Percentiles rank a stretch among this genome's conserved stretches.
phyloP scores from a whole-genome alignment of 345 rosid genomes.

The Salix caprea region DNA sequence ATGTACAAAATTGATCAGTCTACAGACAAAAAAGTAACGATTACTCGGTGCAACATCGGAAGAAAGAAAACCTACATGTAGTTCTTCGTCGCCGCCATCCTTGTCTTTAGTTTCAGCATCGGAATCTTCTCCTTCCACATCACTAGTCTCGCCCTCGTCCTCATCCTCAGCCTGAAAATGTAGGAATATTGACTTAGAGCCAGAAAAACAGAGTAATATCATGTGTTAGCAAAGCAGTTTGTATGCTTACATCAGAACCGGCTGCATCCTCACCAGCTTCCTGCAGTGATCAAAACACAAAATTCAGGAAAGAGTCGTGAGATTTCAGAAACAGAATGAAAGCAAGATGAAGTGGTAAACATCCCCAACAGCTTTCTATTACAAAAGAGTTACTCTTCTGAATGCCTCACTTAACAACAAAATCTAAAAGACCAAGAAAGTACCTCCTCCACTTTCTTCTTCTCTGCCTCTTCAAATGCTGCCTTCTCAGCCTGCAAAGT shows the following conservation, averaged over 20 bases:
- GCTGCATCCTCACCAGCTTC: constrained; percentile 58
- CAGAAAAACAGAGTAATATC: background rate
- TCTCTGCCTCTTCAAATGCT: constrained; percentile 88
- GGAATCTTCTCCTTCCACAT: constrained; percentile 35
- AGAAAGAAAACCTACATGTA: constrained; percentile 33
- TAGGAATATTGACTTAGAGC: background rate
- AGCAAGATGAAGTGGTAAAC: background rate
- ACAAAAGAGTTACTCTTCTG: background rate
- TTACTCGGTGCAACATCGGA: background rate
- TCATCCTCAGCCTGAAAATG: constrained; percentile 55
- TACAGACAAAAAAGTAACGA: background rate
- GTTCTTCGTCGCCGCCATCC: constrained; percentile 30
- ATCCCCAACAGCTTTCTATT: background rate
- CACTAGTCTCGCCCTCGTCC: constrained; percentile 39
- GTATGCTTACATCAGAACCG: constrained; percentile 69
- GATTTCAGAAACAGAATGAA: background rate
- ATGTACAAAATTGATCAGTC: background rate
- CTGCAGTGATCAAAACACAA: constrained; percentile 28
- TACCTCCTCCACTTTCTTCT: constrained; percentile 85
- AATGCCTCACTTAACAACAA: background rate
- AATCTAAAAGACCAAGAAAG: background rate
- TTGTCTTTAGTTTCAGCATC: constrained; percentile 47
- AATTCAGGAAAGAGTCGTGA: background rate
- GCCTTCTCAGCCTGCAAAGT: constrained; percentile 86
- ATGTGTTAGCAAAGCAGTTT: background rate